These are phyloP conservation scores for Tetradesmus lagerheimii DNA, from an alignment of 139 green algal genomes.

Conservation along the genomic window DNA sequence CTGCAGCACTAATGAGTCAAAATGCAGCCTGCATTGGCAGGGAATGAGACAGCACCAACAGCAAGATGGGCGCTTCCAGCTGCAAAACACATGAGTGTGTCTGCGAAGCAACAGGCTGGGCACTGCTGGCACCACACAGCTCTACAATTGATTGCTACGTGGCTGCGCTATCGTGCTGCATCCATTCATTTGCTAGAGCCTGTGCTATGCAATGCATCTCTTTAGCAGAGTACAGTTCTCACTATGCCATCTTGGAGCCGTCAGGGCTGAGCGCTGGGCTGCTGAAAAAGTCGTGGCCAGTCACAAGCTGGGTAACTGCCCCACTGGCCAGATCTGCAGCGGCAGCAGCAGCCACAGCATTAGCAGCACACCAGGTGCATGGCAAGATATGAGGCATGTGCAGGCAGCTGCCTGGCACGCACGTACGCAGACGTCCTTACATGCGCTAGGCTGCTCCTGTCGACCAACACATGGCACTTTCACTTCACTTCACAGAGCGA, in stretches of 20 bases:
- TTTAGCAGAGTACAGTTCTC: constrained; percentile 77
- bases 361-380: not conserved
- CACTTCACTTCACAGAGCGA: no score
- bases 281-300: constrained; percentile 78
- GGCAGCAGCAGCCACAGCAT: not conserved
- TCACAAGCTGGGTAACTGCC: constrained; percentile 55
- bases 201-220: constrained; percentile 80
- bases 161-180: no score
- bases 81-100: no score
- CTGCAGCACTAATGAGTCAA: not conserved
- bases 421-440: no score
- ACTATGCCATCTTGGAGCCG: constrained; percentile 74
- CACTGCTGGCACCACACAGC: no score
- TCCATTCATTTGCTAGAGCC: no score
- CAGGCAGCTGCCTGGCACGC: not conserved
- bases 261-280: constrained; percentile 66
- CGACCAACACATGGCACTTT: no score
- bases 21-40: not conserved
- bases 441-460: no score
- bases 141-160: no score
- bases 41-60: no score
- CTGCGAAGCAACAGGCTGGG: no score
- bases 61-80: no score
- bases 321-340: constrained; percentile 65
- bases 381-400: not conserved